Conservation (phyloP, 2,329 filamentous ascomycete species). For the Thelonectria blattea region DNA sequence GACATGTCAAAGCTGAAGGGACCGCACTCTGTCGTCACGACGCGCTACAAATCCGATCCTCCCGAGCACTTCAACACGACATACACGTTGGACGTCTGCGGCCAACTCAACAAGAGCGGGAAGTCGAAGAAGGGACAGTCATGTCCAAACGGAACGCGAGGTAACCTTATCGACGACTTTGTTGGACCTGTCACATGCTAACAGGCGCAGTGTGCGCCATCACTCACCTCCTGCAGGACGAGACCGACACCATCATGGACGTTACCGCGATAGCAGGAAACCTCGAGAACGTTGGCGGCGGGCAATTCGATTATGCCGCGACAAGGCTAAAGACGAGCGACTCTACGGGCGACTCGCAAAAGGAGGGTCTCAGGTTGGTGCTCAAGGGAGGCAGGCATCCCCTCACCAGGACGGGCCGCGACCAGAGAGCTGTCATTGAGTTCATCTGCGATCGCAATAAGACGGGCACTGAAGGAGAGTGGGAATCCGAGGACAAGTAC, state of each 20-base stretch:
- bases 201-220: slow-evolving; percentile 73
- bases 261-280: slow-evolving; percentile 79
- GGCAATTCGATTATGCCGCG: slow-evolving; percentile 67
- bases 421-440: slow-evolving; percentile 81
- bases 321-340: slow-evolving; percentile 70
- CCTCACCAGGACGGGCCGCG: slow-evolving; percentile 54
- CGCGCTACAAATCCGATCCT: slow-evolving; percentile 57
- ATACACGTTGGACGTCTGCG: slow-evolving; percentile 81
- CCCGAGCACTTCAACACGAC: slow-evolving; percentile 70
- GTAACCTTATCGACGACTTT: slow-evolving; percentile 49
- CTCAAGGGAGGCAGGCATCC: slow-evolving; percentile 65
- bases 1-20: slow-evolving; percentile 69
- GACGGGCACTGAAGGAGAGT: slow-evolving; percentile 76
- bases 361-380: slow-evolving; percentile 75
- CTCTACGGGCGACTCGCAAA: slow-evolving; percentile 67
- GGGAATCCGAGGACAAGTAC: slow-evolving; percentile 62
- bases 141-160: slow-evolving; percentile 73
- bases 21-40: slow-evolving; percentile 71
- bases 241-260: slow-evolving; percentile 56
- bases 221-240: slow-evolving; percentile 60
- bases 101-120: slow-evolving; percentile 66
- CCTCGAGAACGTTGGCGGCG: slow-evolving; percentile 63
- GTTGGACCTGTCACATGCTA: slow-evolving; percentile 2
- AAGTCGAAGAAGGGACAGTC: slow-evolving; percentile 60
- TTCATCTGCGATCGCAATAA: slow-evolving; percentile 79